Evolutionary conservation across 75 land plant species (phyloP).

Genomic region (Selaginella moellendorffii): DNA sequence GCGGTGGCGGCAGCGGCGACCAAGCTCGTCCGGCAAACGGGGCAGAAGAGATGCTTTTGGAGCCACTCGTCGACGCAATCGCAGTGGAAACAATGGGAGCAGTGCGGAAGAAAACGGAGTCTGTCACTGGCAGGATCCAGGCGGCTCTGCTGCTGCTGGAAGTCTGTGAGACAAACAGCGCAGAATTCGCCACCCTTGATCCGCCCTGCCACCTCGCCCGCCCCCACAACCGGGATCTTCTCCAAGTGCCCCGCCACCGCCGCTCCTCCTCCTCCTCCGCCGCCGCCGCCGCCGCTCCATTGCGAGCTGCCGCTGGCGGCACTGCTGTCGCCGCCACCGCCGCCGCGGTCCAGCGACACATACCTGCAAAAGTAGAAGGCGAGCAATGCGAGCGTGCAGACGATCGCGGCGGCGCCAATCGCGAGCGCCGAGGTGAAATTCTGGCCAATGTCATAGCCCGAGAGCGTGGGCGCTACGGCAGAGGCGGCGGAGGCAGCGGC

Average conservation of each 20-base stretch:
- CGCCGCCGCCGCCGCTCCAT: not conserved
- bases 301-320: too few species aligned
- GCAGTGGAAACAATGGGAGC: not conserved
- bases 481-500: too few species aligned
- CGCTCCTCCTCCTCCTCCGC: not conserved
- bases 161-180: not conserved
- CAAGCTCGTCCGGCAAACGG: too few species aligned
- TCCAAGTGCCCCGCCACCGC: not conserved
- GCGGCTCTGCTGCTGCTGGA: not conserved
- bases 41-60: too few species aligned
- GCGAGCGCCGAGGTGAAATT: not conserved
- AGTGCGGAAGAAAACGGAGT: not conserved
- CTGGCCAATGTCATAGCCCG: not conserved
- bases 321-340: not conserved
- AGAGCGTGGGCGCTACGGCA: not conserved
- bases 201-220: not conserved
- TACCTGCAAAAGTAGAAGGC: not conserved
- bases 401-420: not conserved
- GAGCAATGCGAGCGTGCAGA: not conserved
- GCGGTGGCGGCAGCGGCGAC: too few species aligned
- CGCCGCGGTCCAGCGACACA: not conserved
- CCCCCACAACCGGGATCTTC: not conserved
- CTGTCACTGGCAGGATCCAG: not conserved
- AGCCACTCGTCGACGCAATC: not conserved
- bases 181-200: not conserved